phyloP scores from a whole-genome alignment of 257 asterid species.

The Forsythia suspensa region DNA sequence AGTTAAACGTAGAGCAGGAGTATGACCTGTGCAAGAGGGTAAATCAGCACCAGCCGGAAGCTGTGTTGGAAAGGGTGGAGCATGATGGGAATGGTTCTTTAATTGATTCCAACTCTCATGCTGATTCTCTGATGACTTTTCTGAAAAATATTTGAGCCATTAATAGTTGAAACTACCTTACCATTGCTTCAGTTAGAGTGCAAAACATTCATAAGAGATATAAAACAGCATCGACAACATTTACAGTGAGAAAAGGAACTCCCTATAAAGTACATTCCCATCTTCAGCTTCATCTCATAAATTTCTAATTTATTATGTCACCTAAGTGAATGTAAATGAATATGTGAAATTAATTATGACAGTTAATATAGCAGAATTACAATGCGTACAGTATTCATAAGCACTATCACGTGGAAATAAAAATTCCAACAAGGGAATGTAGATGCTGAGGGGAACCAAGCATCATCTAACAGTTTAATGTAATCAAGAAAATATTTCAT shows the following conservation, averaged over 20 bases:
- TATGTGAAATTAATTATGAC: too few relatives aligned
- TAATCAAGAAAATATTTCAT: too few relatives aligned
- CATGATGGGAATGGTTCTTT: slow-evolving; percentile 55
- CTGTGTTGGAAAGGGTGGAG: slow-evolving; percentile 73
- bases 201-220: not conserved
- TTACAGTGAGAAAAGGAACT: slow-evolving; percentile 5
- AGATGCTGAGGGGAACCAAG: too few relatives aligned
- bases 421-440: too few relatives aligned
- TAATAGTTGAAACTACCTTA: slow-evolving; percentile 19
- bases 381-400: too few relatives aligned
- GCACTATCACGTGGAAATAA: too few relatives aligned
- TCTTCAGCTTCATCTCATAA: too few relatives aligned
- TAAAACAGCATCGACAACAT: slow-evolving; percentile 9
- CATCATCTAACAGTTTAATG: too few relatives aligned
- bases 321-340: too few relatives aligned
- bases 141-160: slow-evolving; percentile 41
- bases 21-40: slow-evolving; percentile 88
- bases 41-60: slow-evolving; percentile 94
- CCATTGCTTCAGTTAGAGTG: slow-evolving; percentile 9
- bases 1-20: slow-evolving; percentile 12
- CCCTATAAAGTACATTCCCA: not conserved
- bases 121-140: slow-evolving; percentile 52
- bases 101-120: slow-evolving; percentile 57
- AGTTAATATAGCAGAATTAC: too few relatives aligned
- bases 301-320: too few relatives aligned